Base-by-base conservation (phyloP, 1,139 yeast genomes). In the Pichia sp. region DNA sequence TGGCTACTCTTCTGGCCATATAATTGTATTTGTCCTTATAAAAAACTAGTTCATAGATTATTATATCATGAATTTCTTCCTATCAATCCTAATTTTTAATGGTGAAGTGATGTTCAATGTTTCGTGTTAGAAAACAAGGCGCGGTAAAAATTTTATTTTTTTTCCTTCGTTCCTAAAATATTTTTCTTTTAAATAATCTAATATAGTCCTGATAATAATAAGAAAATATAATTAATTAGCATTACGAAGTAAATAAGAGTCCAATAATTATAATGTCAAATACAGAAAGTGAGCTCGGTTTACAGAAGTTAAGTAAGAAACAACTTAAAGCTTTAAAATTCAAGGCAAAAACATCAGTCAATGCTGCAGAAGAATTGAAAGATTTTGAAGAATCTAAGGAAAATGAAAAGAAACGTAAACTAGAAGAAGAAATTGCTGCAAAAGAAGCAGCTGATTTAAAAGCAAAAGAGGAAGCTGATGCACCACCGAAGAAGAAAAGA, bases 261-360 rank as follows among this genome's bases (percentile, higher is more conserved):
- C n/a, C n/a, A 12, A 30, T 23, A 23, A 23, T 26, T 12, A 32
- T 36, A 4, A 41, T 35, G 39, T 33, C 36, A 5, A 26, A 36
- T 10, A 37, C 24, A n/a, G 39, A 36, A 34, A n/a, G n/a, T n/a
- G n/a, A n/a, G n/a, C n/a, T n/a, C n/a, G n/a, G n/a, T n/a, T n/a
- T n/a, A 22, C 67, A 69, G 49, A 79, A 79, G 61, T 69, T 86
- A 35, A 82, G 92, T 10, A 87, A 87, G 71, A 86, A 86, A 60
- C 87, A 87, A 64, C 71, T 73, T 49, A 86, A 87, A 64, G 92
- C 95, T 6, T 74, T 81, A 45, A 81, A 82, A 61, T 87, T 85
- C 65, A 72, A 80, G 54, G 66, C 70, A 45, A 72, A 74, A 55
- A 71, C 71, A 54, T 71, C 71, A 20, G 66, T 62, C 37, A 64